Percentiles rank a stretch among this genome's conserved stretches.
Conservation (phyloP, 805 yeast genomes). For the Candida ortonii region DNA sequence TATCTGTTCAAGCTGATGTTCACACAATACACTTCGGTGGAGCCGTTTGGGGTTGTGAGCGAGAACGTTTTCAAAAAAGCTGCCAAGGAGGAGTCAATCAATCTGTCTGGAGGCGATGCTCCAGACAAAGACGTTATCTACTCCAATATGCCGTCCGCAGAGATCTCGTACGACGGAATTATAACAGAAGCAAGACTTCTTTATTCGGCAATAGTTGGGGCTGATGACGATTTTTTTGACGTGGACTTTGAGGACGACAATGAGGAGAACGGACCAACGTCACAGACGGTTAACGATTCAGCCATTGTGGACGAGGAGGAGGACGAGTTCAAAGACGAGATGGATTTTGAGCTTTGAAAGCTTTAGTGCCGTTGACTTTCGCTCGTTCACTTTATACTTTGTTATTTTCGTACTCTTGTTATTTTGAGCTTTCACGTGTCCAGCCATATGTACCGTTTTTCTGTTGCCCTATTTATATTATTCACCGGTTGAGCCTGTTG, state of each 20-base stretch:
- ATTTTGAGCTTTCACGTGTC: too few species aligned
- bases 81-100: constrained; percentile 11
- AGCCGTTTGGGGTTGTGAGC: constrained; percentile 52
- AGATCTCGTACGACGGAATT: constrained; percentile 87
- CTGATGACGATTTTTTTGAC: constrained; percentile 94
- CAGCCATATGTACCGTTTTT: too few species aligned
- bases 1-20: constrained; percentile 60
- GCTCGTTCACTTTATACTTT: background rate
- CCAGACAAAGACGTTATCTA: constrained; percentile 48
- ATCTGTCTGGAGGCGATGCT: constrained; percentile 30
- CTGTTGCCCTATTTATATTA: too few species aligned
- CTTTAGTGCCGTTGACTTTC: background rate
- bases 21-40: constrained; percentile 55
- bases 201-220: constrained; percentile 79
- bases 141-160: constrained; percentile 71
- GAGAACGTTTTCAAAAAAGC: constrained; percentile 39
- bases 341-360: constrained; percentile 36
- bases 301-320: constrained; percentile 39
- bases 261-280: constrained; percentile 36
- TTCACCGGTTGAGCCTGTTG: too few species aligned
- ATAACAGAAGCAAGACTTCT: constrained; percentile 75
- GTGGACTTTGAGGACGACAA: constrained; percentile 96
- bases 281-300: constrained; percentile 21
- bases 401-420: too few species aligned
- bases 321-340: constrained; percentile 32